Percentiles rank a stretch among this genome's conserved stretches.
These are phyloP conservation scores for Pichia membranifaciens DNA, from an alignment of 805 yeast genomes.

Conservation along the genomic window DNA sequence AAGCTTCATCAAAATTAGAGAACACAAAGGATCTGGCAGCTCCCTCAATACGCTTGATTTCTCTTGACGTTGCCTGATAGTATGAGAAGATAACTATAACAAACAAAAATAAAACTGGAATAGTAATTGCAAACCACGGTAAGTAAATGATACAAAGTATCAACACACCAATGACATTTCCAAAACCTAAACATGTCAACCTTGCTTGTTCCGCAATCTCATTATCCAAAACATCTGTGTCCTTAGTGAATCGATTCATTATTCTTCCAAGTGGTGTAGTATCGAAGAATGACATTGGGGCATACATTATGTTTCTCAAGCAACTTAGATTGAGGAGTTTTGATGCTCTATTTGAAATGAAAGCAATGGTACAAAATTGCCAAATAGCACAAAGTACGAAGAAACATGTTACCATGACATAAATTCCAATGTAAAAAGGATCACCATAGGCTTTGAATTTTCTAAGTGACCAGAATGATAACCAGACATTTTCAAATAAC, in stretches of 20 bases:
- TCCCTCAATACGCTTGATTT: slow-evolving; percentile 72
- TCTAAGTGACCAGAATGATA: slow-evolving; percentile 69
- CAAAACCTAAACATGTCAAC: slow-evolving; percentile 47
- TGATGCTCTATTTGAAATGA: slow-evolving; percentile 50
- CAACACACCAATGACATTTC: slow-evolving; percentile 29
- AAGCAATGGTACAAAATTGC: slow-evolving; percentile 43
- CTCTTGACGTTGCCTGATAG: slow-evolving; percentile 70
- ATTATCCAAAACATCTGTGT: slow-evolving; percentile 77
- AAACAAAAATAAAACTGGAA: slow-evolving; percentile 46
- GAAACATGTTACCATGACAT: slow-evolving; percentile 52
- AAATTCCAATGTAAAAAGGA: slow-evolving; percentile 66
- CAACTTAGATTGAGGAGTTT: slow-evolving; percentile 56
- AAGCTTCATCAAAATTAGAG: slow-evolving; percentile 63
- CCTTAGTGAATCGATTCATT: slow-evolving; percentile 80
- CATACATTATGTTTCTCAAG: slow-evolving; percentile 52
- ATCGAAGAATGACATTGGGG: slow-evolving; percentile 81
- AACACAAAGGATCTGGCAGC: slow-evolving; percentile 63
- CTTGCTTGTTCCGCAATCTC: slow-evolving; percentile 70
- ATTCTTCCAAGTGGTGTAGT: slow-evolving; percentile 86
- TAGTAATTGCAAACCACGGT: slow-evolving; percentile 58
- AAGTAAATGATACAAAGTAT: slow-evolving; percentile 42
- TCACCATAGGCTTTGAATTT: slow-evolving; percentile 40
- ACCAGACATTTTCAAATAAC: slow-evolving; percentile 66
- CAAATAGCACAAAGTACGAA: slow-evolving; percentile 39
- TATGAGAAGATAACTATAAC: slow-evolving; percentile 43